Evolutionary conservation across 495 filamentous ascomycete species (phyloP).

Genomic region (Xylaria grammica): DNA sequence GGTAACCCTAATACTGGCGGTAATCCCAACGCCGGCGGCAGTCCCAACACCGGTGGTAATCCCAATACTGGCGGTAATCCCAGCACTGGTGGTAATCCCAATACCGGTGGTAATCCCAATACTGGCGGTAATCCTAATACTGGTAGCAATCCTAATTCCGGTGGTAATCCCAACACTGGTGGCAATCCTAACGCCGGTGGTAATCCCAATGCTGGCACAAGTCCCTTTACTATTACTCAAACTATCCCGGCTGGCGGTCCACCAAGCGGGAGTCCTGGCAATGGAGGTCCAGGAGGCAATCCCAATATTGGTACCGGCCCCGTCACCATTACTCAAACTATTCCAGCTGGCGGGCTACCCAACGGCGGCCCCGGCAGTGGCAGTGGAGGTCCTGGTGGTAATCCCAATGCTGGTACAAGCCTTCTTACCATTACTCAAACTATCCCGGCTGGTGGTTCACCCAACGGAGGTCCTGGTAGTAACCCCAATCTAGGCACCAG

Average conservation of each 20-base stretch:
- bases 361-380: conserved; percentile 5
- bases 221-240: conserved; percentile 11
- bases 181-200: too few species aligned
- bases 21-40: not conserved
- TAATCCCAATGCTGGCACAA: conserved; percentile 9
- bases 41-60: not conserved
- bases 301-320: conserved; percentile 3
- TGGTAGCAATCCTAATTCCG: too few species aligned
- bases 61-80: too few species aligned
- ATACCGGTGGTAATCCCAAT: too few species aligned
- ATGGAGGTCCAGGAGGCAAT: too few species aligned
- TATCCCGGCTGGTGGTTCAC: not conserved
- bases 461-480: too few species aligned
- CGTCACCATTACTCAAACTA: not conserved
- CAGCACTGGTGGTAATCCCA: too few species aligned
- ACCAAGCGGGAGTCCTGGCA: not conserved
- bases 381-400: not conserved
- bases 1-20: not conserved
- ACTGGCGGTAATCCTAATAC: too few species aligned
- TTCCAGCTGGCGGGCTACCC: not conserved
- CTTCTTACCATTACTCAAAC: conserved; percentile 13
- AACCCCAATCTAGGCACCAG: conserved; percentile 3
- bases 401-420: not conserved
- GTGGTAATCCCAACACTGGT: too few species aligned
- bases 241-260: not conserved